Evolutionary conservation across 2,329 filamentous ascomycete genomes (phyloP).

Genomic region (Chaetothyriales sp.): DNA sequence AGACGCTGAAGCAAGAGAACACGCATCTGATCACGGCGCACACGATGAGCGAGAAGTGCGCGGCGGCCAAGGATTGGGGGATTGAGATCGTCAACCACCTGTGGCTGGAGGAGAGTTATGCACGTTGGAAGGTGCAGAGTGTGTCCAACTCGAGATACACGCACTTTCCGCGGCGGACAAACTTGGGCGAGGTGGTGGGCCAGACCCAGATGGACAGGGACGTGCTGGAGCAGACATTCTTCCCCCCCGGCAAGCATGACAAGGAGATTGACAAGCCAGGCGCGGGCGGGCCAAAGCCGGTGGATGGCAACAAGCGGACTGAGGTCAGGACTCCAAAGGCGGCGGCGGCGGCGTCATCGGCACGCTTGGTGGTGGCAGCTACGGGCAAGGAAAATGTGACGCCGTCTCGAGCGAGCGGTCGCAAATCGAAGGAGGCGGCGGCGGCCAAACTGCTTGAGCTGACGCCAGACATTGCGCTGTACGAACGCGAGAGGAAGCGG

Average conservation of each 20-base stretch:
- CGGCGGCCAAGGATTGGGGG: constrained; percentile 83
- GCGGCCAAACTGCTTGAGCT: constrained; percentile 61
- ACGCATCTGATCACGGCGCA: constrained; percentile 91
- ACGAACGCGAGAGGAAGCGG: constrained; percentile 87
- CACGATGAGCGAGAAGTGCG: constrained; percentile 79
- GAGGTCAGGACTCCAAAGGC: constrained; percentile 40
- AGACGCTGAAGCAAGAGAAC: constrained; percentile 88
- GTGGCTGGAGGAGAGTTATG: constrained; percentile 96
- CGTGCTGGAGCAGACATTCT: constrained; percentile 58
- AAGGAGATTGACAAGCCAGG: constrained; percentile 10
- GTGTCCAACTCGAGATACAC: constrained; percentile 64
- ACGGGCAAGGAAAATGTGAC: constrained; percentile 72
- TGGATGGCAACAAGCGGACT: constrained; percentile 18
- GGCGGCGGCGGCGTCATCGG: too few species aligned
- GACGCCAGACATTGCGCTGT: constrained; percentile 74
- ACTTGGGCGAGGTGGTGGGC: constrained; percentile 83
- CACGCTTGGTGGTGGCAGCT: constrained; percentile 32
- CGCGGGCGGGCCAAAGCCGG: constrained; percentile 21
- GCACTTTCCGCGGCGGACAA: constrained; percentile 77
- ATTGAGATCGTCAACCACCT: constrained; percentile 84
- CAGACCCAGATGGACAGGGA: constrained; percentile 69
- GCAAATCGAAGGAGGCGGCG: constrained; percentile 80
- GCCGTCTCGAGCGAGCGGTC: constrained; percentile 59
- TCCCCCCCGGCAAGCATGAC: constrained; percentile 24
- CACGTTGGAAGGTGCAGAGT: constrained; percentile 64